These are phyloP conservation scores for Pyropia haitanensis DNA, from an alignment of 23 red algal species.

Conservation along the genomic window DNA sequence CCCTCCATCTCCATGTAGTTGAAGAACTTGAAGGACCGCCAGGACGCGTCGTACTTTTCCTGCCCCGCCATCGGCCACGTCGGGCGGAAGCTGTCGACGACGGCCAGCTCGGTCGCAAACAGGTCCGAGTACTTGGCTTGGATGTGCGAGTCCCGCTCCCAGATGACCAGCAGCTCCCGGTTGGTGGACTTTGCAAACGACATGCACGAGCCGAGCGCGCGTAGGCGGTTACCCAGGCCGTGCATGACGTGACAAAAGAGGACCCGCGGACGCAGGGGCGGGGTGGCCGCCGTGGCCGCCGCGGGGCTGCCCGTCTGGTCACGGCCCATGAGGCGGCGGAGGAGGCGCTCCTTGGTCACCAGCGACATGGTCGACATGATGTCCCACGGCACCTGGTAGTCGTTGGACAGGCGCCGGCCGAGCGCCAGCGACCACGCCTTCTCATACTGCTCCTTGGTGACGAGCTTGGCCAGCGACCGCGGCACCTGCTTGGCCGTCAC, in stretches of 20 bases:
- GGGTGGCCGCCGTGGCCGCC: constrained; percentile 8
- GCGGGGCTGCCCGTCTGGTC: too few species aligned
- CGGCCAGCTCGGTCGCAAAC: constrained; percentile 44
- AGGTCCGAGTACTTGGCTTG: constrained; percentile 31
- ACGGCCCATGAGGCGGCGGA: not conserved
- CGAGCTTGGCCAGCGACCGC: constrained; percentile 25
- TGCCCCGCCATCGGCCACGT: constrained; percentile 33
- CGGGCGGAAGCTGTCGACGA: constrained; percentile 30
- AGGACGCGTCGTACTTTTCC: constrained; percentile 33
- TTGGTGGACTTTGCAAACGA: constrained; percentile 41
- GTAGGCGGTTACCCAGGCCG: constrained; percentile 68
- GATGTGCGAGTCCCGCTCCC: constrained; percentile 60
- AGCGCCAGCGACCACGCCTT: constrained; percentile 47
- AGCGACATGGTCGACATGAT: constrained; percentile 30
- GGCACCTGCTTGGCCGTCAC: constrained; percentile 24
- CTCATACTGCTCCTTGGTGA: constrained; percentile 13
- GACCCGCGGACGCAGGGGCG: constrained; percentile 2
- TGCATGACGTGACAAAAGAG: constrained; percentile 55
- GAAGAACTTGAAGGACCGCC: constrained; percentile 19
- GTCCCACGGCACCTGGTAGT: constrained; percentile 59
- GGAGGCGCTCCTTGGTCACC: constrained; percentile 13
- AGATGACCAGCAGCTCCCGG: constrained; percentile 44
- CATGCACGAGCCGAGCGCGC: constrained; percentile 47
- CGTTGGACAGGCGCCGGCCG: constrained; percentile 33
- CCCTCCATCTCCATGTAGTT: constrained; percentile 88